These are phyloP conservation scores for Spiromastix sp. DNA, from an alignment of 2,329 filamentous ascomycete species.

Conservation along the genomic window DNA sequence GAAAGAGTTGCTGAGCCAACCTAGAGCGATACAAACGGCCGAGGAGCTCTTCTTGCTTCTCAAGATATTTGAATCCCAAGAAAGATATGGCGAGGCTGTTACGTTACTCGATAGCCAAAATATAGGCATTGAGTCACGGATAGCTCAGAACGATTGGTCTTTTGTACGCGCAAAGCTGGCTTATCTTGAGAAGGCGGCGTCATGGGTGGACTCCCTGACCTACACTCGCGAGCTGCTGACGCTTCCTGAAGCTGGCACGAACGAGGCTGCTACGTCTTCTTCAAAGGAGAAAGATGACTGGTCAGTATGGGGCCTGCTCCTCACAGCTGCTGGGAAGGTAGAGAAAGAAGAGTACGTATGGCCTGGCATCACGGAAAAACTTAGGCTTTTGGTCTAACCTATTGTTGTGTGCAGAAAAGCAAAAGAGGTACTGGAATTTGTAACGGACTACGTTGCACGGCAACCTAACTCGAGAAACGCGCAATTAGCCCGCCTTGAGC, in stretches of 20 bases:
- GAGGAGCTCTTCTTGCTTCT: constrained; percentile 37
- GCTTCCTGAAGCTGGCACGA: constrained; percentile 20
- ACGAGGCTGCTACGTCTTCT: constrained; percentile 14
- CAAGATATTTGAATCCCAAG: constrained; percentile 34
- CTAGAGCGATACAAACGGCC: constrained; percentile 35
- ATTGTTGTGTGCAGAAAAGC: constrained; percentile 19
- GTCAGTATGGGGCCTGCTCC: constrained; percentile 35
- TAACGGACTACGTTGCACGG: constrained; percentile 24
- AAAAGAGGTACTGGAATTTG: constrained; percentile 21
- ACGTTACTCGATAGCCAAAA: constrained; percentile 33
- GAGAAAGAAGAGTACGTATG: constrained; percentile 26
- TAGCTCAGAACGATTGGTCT: constrained; percentile 34
- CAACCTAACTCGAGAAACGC: constrained; percentile 33
- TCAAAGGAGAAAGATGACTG: constrained; percentile 34
- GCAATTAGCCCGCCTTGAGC: constrained; percentile 26
- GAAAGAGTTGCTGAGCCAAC: constrained; percentile 30
- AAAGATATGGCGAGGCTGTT: constrained; percentile 28
- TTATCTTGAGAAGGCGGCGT: constrained; percentile 25
- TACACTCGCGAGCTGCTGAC: constrained; percentile 28
- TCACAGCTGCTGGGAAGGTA: constrained; percentile 23
- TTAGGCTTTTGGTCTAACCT: too few species aligned
- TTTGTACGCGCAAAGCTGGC: constrained; percentile 30
- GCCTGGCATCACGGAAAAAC: too few species aligned
- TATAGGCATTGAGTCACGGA: constrained; percentile 30
- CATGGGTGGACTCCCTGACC: constrained; percentile 30